These are phyloP conservation scores for Chrysanthemum makinoi DNA, from an alignment of 129 eudicot species.

Conservation along the genomic window DNA sequence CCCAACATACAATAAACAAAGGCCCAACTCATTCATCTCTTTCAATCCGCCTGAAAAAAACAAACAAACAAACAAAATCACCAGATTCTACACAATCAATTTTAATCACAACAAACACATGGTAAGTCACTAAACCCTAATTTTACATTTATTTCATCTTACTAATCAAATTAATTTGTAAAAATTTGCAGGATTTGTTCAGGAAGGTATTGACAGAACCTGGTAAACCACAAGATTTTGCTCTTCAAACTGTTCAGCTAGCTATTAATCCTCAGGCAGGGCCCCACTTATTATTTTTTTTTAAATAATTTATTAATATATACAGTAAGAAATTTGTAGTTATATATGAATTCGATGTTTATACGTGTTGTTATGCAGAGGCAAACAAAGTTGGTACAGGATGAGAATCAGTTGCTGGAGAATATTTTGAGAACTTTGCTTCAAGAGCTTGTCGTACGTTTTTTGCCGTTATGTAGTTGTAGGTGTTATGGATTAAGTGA, in stretches of 20 bases:
- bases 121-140: too few species aligned
- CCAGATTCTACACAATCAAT: too few species aligned
- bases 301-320: background rate
- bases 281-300: background rate
- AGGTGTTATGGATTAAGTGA: too few species aligned
- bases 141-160: too few species aligned
- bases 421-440: slow-evolving; percentile 78
- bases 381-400: slow-evolving; percentile 86
- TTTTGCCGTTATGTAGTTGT: background rate
- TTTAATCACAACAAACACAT: too few species aligned
- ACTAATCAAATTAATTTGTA: background rate
- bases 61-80: too few species aligned
- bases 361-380: slow-evolving; percentile 45
- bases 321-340: background rate
- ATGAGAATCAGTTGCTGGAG: slow-evolving; percentile 93
- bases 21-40: too few species aligned
- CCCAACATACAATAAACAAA: too few species aligned
- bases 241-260: slow-evolving; percentile 82
- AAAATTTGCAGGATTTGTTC: slow-evolving; percentile 59
- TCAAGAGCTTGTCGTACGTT: slow-evolving; percentile 89
- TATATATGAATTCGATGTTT: background rate
- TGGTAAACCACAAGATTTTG: slow-evolving; percentile 76
- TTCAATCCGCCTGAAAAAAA: too few species aligned
- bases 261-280: slow-evolving; percentile 84
- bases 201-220: slow-evolving; percentile 60